Evolutionary conservation across 148 eudicot genomes (phyloP).

Genomic region (Vaccinium vitisidaea): DNA sequence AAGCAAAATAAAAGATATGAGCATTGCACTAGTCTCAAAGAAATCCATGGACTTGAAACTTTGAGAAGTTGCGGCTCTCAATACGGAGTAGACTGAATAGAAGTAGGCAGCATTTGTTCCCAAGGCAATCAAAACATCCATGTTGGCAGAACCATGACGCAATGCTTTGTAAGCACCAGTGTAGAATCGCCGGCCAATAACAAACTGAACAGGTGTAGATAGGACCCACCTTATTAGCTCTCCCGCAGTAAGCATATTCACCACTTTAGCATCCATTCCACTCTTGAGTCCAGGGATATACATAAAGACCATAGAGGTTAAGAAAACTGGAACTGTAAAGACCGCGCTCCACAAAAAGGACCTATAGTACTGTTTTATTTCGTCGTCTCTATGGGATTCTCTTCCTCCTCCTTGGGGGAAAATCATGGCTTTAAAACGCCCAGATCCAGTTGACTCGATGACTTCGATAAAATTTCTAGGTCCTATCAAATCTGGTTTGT

Average conservation of each 20-base stretch:
- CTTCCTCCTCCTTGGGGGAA: slow-evolving; percentile 69
- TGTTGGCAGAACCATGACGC: slow-evolving; percentile 82
- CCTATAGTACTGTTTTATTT: slow-evolving; percentile 55
- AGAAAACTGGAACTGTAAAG: slow-evolving; percentile 81
- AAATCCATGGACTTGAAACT: slow-evolving; percentile 71
- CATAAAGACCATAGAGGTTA: slow-evolving; percentile 91
- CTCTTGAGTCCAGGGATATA: slow-evolving; percentile 71
- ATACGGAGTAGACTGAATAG: slow-evolving; percentile 73
- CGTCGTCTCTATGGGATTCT: slow-evolving; percentile 57
- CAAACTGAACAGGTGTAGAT: slow-evolving; percentile 90
- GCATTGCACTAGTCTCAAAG: slow-evolving; percentile 94
- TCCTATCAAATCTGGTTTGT: slow-evolving; percentile 76
- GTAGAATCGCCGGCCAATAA: slow-evolving; percentile 82
- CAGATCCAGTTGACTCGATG: slow-evolving; percentile 64
- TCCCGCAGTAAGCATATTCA: slow-evolving; percentile 73
- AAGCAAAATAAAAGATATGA: slow-evolving; percentile 82
- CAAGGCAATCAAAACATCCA: slow-evolving; percentile 93
- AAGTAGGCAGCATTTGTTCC: slow-evolving; percentile 98
- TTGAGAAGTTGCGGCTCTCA: slow-evolving; percentile 76
- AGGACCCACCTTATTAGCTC: slow-evolving; percentile 75
- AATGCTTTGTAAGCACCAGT: slow-evolving; percentile 79
- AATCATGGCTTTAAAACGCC: slow-evolving; percentile 56
- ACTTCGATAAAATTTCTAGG: slow-evolving; percentile 75
- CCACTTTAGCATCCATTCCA: slow-evolving; percentile 59
- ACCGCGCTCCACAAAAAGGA: slow-evolving; percentile 82